Conservation (phyloP, 83 land plant species). For the Picea engelmannii region DNA sequence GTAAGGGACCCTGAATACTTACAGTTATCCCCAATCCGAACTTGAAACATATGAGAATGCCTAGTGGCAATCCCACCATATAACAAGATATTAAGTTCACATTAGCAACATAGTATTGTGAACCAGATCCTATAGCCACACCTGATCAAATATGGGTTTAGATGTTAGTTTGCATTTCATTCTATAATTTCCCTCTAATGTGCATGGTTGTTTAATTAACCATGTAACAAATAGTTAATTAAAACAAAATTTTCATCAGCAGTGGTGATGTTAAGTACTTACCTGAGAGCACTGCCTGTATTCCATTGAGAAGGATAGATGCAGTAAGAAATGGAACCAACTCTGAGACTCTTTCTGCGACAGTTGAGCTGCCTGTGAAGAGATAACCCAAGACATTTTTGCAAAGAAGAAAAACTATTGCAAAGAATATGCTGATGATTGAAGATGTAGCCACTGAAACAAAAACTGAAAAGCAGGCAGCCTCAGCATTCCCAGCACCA, state of each 20-base stretch:
- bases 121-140: slow-evolving; percentile 19
- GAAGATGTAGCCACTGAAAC: slow-evolving; percentile 15
- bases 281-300: slow-evolving; percentile 21
- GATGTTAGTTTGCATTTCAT: not conserved
- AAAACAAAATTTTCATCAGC: not conserved
- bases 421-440: slow-evolving; percentile 15
- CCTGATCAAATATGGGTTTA: slow-evolving; percentile 8
- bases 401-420: slow-evolving; percentile 16
- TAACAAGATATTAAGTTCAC: slow-evolving; percentile 17
- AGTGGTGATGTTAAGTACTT: not conserved
- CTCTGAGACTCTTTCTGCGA: slow-evolving; percentile 12
- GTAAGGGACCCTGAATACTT: not conserved
- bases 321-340: slow-evolving; percentile 18
- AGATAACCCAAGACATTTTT: slow-evolving; percentile 13
- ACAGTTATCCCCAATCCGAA: slow-evolving; percentile 18
- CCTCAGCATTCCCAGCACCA: slow-evolving; percentile 20
- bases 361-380: slow-evolving; percentile 8
- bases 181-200: not conserved
- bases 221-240: not conserved
- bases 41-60: slow-evolving; percentile 13
- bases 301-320: slow-evolving; percentile 17
- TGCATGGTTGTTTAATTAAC: not conserved
- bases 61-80: slow-evolving; percentile 16
- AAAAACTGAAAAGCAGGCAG: slow-evolving; percentile 22
- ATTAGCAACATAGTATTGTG: slow-evolving; percentile 14